Evolutionary conservation across 2,329 filamentous ascomycete genomes (phyloP).

Genomic region (Dactylellina drechsleri): DNA sequence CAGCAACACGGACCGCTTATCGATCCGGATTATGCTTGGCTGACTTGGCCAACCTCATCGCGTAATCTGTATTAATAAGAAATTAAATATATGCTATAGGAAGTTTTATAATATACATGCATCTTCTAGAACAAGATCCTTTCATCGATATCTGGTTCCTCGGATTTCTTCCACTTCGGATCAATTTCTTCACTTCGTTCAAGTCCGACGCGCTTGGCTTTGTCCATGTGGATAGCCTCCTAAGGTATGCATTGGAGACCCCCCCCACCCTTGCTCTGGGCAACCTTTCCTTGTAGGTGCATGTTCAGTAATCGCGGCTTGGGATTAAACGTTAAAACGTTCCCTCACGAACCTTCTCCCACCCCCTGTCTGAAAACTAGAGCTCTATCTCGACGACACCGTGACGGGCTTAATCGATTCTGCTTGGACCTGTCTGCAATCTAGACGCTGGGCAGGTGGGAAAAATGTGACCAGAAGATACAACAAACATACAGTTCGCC

Average conservation of each 20-base stretch:
- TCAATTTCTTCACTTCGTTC: conserved; percentile 18
- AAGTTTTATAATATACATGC: background rate
- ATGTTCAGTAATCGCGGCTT: conserved; percentile 49
- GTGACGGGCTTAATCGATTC: background rate
- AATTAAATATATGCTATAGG: too few relatives aligned
- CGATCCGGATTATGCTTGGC: background rate
- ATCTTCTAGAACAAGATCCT: background rate
- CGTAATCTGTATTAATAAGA: conserved; percentile 33
- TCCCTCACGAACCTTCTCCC: conserved; percentile 1
- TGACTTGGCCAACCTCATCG: background rate
- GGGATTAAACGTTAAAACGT: conserved; percentile 9
- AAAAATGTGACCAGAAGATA: background rate
- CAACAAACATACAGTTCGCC: background rate
- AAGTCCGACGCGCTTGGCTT: conserved; percentile 11
- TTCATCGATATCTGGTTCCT: conserved; percentile 4
- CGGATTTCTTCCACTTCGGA: conserved; percentile 23
- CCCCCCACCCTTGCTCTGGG: conserved; percentile 1
- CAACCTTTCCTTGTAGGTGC: conserved; percentile 15
- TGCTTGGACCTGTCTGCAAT: background rate
- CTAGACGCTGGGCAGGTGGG: background rate
- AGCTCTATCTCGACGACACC: conserved; percentile 37
- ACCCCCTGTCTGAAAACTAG: conserved; percentile 21
- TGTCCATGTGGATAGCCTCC: background rate
- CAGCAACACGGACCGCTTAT: conserved; percentile 29
- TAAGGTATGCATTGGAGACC: background rate